These are phyloP conservation scores for Penicillium goetzii DNA, from an alignment of 495 filamentous ascomycete genomes.

Conservation along the genomic window DNA sequence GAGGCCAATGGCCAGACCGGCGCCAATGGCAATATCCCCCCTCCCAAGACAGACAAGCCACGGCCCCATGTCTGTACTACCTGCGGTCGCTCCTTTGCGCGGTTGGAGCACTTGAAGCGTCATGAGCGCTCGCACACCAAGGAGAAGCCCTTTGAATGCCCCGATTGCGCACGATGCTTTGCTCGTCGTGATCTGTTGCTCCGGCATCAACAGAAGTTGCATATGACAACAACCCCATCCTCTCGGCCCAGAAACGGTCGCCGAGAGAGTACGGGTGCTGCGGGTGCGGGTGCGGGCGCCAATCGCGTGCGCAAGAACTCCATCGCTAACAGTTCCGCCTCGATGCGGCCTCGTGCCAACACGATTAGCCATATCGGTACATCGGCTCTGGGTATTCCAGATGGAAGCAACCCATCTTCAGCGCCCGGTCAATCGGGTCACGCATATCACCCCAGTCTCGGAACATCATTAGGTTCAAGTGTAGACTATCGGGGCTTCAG, in stretches of 20 bases:
- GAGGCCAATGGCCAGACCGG: constrained; percentile 40
- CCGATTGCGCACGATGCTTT: constrained; percentile 94
- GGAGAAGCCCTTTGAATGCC: constrained; percentile 98
- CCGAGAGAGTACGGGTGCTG: constrained; percentile 79
- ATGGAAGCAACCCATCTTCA: constrained; percentile 61
- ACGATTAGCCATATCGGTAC: constrained; percentile 95
- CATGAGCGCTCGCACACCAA: constrained; percentile 99
- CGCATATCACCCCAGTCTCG: constrained; percentile 68
- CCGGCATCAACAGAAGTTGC: constrained; percentile 97
- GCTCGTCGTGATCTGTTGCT: constrained; percentile 90
- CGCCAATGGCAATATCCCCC: constrained; percentile 51
- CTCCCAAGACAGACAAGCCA: constrained; percentile 96
- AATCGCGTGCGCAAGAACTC: constrained; percentile 92
- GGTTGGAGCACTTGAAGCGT: constrained; percentile 95
- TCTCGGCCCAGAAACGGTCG: constrained; percentile 81
- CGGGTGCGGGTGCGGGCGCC: constrained; percentile 60
- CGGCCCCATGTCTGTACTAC: constrained; percentile 93
- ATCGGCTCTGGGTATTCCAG: constrained; percentile 71
- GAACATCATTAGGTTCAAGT: constrained; percentile 64
- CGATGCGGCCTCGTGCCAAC: constrained; percentile 89
- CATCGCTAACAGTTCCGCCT: constrained; percentile 65
- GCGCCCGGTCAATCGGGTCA: constrained; percentile 51
- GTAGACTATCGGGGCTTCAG: constrained; percentile 75
- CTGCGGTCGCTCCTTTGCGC: constrained; percentile 89
- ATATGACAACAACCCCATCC: constrained; percentile 92